A percentile compares a stretch with the other conserved stretches of the same genome.
These are phyloP conservation scores for Tylopilus balloui DNA, from an alignment of 768 basidiomycete species.

Conservation along the genomic window DNA sequence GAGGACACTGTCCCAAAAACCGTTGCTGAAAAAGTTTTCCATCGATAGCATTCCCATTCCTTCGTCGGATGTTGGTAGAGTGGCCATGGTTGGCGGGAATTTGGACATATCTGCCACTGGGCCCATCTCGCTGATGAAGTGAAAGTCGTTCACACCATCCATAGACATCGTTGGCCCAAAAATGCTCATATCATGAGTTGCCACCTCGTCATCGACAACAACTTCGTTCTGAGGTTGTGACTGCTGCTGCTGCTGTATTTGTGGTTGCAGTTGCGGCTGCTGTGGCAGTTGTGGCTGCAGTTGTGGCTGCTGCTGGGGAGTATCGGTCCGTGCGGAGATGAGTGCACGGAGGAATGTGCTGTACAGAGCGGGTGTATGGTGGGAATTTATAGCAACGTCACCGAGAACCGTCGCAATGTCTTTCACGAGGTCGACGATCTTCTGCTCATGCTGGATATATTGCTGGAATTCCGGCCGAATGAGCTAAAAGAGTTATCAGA, in stretches of 20 bases:
- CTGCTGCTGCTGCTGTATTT: constrained; percentile 18
- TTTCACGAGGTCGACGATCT: constrained; percentile 63
- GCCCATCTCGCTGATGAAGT: constrained; percentile 80
- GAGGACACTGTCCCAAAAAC: constrained; percentile 86
- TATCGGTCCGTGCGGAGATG: constrained; percentile 47
- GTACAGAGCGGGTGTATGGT: constrained; percentile 90
- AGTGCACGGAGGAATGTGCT: constrained; percentile 77
- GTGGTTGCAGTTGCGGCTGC: constrained; percentile 11
- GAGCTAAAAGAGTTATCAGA: constrained; percentile 46
- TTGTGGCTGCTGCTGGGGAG: constrained; percentile 21
- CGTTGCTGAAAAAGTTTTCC: constrained; percentile 74
- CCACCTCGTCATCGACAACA: constrained; percentile 15
- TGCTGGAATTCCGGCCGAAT: constrained; percentile 79
- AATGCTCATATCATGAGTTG: constrained; percentile 30
- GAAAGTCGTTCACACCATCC: constrained; percentile 46
- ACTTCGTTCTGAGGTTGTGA: constrained; percentile 18
- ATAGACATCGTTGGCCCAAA: constrained; percentile 21
- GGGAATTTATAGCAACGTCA: constrained; percentile 65
- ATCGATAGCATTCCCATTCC: constrained; percentile 58
- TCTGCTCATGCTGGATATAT: constrained; percentile 70
- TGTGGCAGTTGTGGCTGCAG: constrained; percentile 1
- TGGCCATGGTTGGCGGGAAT: constrained; percentile 86
- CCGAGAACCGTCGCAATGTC: constrained; percentile 83
- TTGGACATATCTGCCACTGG: constrained; percentile 76
- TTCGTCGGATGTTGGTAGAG: constrained; percentile 39